These are phyloP conservation scores for Lachancea sp. DNA, from an alignment of 805 yeast species.

Conservation along the genomic window DNA sequence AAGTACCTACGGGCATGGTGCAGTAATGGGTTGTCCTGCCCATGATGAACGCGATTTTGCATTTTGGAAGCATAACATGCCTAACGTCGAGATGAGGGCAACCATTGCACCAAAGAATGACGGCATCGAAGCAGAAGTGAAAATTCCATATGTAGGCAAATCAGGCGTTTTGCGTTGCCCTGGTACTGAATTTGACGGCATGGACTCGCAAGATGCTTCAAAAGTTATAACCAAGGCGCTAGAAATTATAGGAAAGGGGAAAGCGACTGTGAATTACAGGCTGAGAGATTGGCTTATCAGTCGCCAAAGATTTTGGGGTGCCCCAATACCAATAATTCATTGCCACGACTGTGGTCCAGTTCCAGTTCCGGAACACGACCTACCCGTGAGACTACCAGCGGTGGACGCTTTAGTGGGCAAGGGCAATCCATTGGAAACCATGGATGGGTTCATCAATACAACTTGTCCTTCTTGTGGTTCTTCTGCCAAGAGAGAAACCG, in stretches of 20 bases:
- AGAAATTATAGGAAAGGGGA: constrained; percentile 38
- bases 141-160: constrained; percentile 35
- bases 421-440: constrained; percentile 61
- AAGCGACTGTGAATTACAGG: constrained; percentile 46
- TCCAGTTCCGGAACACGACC: constrained; percentile 80
- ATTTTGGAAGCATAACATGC: constrained; percentile 68
- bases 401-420: constrained; percentile 43
- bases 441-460: constrained; percentile 63
- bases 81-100: constrained; percentile 35
- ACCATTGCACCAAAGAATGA: constrained; percentile 41
- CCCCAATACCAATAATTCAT: constrained; percentile 93
- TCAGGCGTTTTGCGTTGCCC: constrained; percentile 44
- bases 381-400: constrained; percentile 77
- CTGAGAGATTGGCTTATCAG: constrained; percentile 92
- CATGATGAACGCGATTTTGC: constrained; percentile 80
- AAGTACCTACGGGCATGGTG: constrained; percentile 66
- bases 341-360: constrained; percentile 83
- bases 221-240: constrained; percentile 39
- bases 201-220: constrained; percentile 47
- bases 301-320: constrained; percentile 97
- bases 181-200: constrained; percentile 47
- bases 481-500: constrained; percentile 82
- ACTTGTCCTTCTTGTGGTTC: constrained; percentile 75
- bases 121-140: constrained; percentile 3
- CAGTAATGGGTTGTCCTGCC: constrained; percentile 97